These are phyloP conservation scores for Arbutus unedo DNA, from an alignment of 148 eudicot genomes.

Conservation along the genomic window DNA sequence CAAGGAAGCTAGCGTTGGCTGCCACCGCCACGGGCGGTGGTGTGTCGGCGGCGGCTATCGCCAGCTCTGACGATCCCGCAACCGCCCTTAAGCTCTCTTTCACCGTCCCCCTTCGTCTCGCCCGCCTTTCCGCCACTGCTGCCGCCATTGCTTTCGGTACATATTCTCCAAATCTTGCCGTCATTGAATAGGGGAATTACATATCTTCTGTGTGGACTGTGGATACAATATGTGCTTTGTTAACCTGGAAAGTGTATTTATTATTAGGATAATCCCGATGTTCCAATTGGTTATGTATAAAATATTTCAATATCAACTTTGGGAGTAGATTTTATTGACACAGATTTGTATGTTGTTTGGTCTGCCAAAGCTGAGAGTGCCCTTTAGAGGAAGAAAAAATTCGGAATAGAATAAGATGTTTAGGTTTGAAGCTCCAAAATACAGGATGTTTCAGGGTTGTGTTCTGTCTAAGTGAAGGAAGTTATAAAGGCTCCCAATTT, in stretches of 20 bases:
- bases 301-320: background rate
- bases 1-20: slow-evolving; percentile 43
- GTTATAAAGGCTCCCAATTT: background rate
- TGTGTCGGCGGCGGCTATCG: slow-evolving; percentile 54
- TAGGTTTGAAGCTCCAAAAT: background rate
- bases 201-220: background rate
- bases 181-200: background rate
- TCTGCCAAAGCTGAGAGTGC: background rate
- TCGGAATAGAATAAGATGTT: background rate
- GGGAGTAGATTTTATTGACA: background rate
- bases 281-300: background rate
- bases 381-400: background rate
- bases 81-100: slow-evolving; percentile 62
- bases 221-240: background rate
- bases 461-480: background rate
- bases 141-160: slow-evolving; percentile 79
- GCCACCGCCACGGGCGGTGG: slow-evolving; percentile 55
- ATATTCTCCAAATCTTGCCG: background rate
- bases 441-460: background rate
- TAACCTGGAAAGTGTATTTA: background rate
- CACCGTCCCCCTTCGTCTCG: slow-evolving; percentile 76
- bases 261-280: background rate
- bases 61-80: slow-evolving; percentile 70
- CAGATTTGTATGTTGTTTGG: background rate
- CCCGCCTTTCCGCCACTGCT: slow-evolving; percentile 67